A percentile compares a stretch with the other conserved stretches of the same genome.
Conservation (phyloP, 108 stramenopile genomes). For the Pseudonitzschia delicatissima region DNA sequence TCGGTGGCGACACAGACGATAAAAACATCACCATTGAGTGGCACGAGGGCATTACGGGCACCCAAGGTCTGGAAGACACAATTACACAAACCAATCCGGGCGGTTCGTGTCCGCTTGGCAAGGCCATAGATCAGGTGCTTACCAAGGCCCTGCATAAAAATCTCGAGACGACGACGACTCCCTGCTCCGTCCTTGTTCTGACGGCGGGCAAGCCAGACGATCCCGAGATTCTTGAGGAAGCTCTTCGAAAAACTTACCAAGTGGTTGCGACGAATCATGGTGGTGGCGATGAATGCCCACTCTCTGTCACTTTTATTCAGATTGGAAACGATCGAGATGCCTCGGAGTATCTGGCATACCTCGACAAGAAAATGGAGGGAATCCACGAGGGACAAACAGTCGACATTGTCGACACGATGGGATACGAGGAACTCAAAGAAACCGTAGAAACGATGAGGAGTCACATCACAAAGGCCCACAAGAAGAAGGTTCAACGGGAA, state of each 20-base stretch:
- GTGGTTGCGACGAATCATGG: background rate
- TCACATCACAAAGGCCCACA: too few relatives aligned
- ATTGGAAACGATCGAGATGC: background rate
- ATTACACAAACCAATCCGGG: background rate
- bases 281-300: background rate
- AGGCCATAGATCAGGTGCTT: background rate
- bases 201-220: background rate
- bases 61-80: background rate
- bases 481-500: background rate
- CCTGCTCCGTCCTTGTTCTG: background rate
- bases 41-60: background rate
- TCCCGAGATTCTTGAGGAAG: background rate
- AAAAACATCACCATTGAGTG: background rate
- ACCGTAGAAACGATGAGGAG: background rate
- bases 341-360: background rate
- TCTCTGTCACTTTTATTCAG: background rate
- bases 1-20: background rate
- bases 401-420: background rate
- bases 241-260: background rate
- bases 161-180: background rate
- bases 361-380: background rate
- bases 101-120: background rate
- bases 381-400: background rate
- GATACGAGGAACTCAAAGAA: background rate
- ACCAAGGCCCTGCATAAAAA: background rate